Conservation (phyloP, 768 basidiomycete species). For the Suillus americanus region DNA sequence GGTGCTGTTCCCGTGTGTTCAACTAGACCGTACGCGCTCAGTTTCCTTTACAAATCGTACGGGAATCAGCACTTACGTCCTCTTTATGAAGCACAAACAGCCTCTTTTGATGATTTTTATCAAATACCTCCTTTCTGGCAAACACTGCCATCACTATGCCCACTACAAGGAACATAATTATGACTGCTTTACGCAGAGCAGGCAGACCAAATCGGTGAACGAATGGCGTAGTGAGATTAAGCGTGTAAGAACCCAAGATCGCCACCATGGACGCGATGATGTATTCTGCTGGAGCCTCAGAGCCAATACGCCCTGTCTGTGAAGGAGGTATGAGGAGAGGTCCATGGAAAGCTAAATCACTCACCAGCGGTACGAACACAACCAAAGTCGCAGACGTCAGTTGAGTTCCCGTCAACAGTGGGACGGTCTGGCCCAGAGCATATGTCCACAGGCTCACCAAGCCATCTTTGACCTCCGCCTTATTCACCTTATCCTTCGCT, state of each 20-base stretch:
- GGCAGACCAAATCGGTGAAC: constrained; percentile 63
- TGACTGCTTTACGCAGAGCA: constrained; percentile 38
- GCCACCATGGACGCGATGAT: constrained; percentile 82
- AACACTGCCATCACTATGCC: constrained; percentile 61
- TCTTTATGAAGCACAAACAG: constrained; percentile 82
- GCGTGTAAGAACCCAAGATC: constrained; percentile 49
- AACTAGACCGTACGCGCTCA: constrained; percentile 42
- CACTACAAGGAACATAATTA: constrained; percentile 47
- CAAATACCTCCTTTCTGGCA: constrained; percentile 63
- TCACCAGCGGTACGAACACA: constrained; percentile 86
- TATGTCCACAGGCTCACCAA: constrained; percentile 62
- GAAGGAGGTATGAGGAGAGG: not conserved
- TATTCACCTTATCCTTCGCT: not conserved
- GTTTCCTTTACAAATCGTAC: not conserved
- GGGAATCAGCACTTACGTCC: constrained; percentile 55
- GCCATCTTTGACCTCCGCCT: constrained; percentile 14
- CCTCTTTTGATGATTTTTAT: constrained; percentile 83
- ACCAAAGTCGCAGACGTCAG: constrained; percentile 65
- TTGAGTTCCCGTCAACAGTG: constrained; percentile 57
- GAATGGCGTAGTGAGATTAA: constrained; percentile 69
- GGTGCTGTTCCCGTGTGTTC: constrained; percentile 64
- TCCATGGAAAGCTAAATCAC: constrained; percentile 18
- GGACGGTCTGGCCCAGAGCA: constrained; percentile 54
- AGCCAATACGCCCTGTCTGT: constrained; percentile 81
- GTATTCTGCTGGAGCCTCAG: constrained; percentile 82